Evolutionary conservation across 2,329 filamentous ascomycete genomes (phyloP), one percentile per base, ranked within the genome.

Genomic region (Phyllosticta citribraziliensis): DNA sequence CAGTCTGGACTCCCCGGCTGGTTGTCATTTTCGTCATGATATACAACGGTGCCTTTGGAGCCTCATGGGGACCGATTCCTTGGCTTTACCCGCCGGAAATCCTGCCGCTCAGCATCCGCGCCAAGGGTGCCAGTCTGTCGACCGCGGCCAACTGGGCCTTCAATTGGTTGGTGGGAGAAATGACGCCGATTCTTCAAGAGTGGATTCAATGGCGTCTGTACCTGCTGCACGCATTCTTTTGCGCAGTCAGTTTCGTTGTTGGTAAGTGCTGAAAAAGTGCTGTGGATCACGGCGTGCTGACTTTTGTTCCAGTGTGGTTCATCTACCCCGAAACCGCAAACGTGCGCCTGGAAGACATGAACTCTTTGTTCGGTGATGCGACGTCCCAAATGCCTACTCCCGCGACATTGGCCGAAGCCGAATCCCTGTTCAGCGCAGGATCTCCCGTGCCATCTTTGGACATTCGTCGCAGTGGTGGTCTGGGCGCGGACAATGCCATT

Each of bases 11-110:
- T 1, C 91, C 89, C 3, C 88, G 83, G 6, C 76, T 96, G 72
- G 94, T 97, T 2, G 94, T 97, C 56, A 75, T 96, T 57, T 96
- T 95, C 70, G 94, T 99, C 71, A 96, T 97, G 88, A 88, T 97
- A 56, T 99, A 97, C 78, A 99, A 99, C 70, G 94, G 93, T 5
- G 89, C 94, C 8, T 99, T 97, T 73, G 94, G 94, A 55, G 96
- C 92, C 71, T 88, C 86, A n/a, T 99, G 94, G 94, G 94, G 94
- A 19, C 94, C 94, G 1, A 96, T 99, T 64, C 94, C 94, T 9
- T 99, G 94, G 94, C 80, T 99, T 17, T 97, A 97, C 73, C 94
- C 94, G 14, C 94, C 94, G n/a, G 94, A 99, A 80, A 99, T 99
- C 76, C 81, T 99, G 52, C 94, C 94, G 4, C 80, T 99, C 63